Percentiles rank a stretch among this genome's conserved stretches.
These are phyloP conservation scores for Salvia rosmarinus DNA, from an alignment of 257 asterid genomes.

Conservation along the genomic window DNA sequence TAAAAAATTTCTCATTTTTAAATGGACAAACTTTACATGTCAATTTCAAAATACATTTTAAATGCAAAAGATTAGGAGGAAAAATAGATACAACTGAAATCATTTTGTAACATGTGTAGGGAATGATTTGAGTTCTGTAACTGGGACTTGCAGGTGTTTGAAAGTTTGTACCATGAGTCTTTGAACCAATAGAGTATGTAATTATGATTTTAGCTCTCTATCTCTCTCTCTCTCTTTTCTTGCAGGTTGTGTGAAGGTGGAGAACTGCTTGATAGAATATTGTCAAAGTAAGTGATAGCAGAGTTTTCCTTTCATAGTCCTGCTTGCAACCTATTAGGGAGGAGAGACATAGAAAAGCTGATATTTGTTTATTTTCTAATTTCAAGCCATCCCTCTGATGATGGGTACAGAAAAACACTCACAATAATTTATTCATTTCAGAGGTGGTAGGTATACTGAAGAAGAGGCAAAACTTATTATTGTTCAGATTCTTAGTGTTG, in stretches of 20 bases:
- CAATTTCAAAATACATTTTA: background rate
- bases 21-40: background rate
- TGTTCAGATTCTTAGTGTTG: constrained; percentile 88
- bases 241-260: constrained; percentile 98
- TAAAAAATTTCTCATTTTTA: background rate
- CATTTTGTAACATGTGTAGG: constrained; percentile 18
- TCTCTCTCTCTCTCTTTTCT: constrained; percentile 28
- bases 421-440: constrained; percentile 45
- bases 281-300: constrained; percentile 65
- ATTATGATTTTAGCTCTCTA: constrained; percentile 27
- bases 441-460: constrained; percentile 96
- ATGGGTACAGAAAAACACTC: constrained; percentile 37
- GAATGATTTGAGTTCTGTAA: background rate
- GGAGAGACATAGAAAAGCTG: constrained; percentile 2
- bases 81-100: background rate
- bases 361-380: constrained; percentile 2
- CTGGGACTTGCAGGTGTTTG: constrained; percentile 2
- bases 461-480: constrained; percentile 88
- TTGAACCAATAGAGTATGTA: constrained; percentile 9
- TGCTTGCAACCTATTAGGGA: constrained; percentile 1
- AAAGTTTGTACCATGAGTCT: background rate
- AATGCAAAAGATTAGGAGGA: background rate
- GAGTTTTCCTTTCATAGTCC: constrained; percentile 14
- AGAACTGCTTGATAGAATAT: constrained; percentile 83
- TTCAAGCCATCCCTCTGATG: constrained; percentile 27